Conservation (phyloP, 805 yeast genomes). For the Isabelozyma rhagii region DNA sequence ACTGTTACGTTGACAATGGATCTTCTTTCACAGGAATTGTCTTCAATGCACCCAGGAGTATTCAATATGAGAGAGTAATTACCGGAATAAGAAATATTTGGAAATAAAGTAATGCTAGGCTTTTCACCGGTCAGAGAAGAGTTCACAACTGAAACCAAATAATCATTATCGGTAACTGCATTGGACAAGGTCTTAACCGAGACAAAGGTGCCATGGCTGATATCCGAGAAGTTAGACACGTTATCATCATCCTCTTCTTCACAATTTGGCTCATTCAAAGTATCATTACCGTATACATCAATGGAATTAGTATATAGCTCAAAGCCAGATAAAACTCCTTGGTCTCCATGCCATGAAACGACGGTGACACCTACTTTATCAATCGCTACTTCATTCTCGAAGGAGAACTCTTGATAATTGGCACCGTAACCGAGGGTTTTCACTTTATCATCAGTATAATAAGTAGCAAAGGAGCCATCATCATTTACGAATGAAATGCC, state of each 20-base stretch:
- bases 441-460: slow-evolving; percentile 28
- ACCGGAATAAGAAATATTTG: slow-evolving; percentile 72
- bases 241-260: slow-evolving; percentile 18
- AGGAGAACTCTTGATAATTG: slow-evolving; percentile 76
- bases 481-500: slow-evolving; percentile 28
- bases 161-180: slow-evolving; percentile 28
- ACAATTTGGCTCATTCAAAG: slow-evolving; percentile 69
- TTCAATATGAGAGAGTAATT: slow-evolving; percentile 66
- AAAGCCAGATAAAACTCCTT: slow-evolving; percentile 69
- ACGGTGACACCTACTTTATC: slow-evolving; percentile 61
- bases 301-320: slow-evolving; percentile 63
- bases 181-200: slow-evolving; percentile 25
- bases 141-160: slow-evolving; percentile 26
- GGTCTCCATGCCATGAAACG: slow-evolving; percentile 63
- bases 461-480: slow-evolving; percentile 33
- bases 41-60: slow-evolving; percentile 84
- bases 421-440: slow-evolving; percentile 41
- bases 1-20: slow-evolving; percentile 79
- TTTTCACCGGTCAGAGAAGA: slow-evolving; percentile 17
- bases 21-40: slow-evolving; percentile 64
- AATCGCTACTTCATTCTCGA: slow-evolving; percentile 65
- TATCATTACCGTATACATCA: slow-evolving; percentile 69
- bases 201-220: slow-evolving; percentile 26
- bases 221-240: slow-evolving; percentile 20
- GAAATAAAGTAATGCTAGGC: slow-evolving; percentile 51